Evolutionary conservation across 169 alveolate genomes (phyloP).

Genomic region (Babesia gibsoni): DNA sequence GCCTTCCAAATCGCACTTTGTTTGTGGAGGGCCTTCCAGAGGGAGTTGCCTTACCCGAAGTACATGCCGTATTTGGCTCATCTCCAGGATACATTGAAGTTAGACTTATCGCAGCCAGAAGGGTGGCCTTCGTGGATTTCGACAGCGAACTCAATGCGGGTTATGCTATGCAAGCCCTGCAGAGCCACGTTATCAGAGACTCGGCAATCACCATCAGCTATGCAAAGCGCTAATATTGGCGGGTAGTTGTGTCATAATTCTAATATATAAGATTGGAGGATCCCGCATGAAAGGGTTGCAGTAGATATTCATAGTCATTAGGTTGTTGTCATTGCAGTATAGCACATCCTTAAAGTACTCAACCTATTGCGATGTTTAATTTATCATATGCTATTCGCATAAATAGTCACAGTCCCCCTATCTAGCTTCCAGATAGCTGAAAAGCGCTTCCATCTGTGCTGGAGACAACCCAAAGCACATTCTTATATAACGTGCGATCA

Average conservation of each 20-base stretch:
- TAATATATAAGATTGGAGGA: too few species aligned
- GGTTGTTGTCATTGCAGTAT: too few species aligned
- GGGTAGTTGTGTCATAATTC: too few species aligned
- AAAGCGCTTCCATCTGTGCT: conserved; percentile 46
- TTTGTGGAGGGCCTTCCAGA: conserved; percentile 81
- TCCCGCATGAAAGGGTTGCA: too few species aligned
- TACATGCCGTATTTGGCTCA: conserved; percentile 63
- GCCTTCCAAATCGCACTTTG: conserved; percentile 63
- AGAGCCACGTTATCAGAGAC: conserved; percentile 16
- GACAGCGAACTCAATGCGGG: conserved; percentile 74
- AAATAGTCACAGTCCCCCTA: not conserved
- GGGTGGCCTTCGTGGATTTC: conserved; percentile 80
- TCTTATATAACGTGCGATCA: conserved; percentile 10
- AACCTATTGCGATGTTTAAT: too few species aligned
- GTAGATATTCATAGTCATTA: too few species aligned
- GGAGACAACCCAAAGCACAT: conserved; percentile 33
- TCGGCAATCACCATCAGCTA: conserved; percentile 27
- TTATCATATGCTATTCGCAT: too few species aligned
- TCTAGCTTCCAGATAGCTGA: conserved; percentile 3
- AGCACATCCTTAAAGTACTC: too few species aligned
- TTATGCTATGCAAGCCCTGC: conserved; percentile 68
- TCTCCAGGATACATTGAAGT: conserved; percentile 76
- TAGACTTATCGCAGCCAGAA: conserved; percentile 74
- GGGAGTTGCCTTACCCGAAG: conserved; percentile 63
- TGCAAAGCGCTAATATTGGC: conserved; percentile 25